phyloP scores from a whole-genome alignment of 495 filamentous ascomycete genomes.

The Tirmania nivea region DNA sequence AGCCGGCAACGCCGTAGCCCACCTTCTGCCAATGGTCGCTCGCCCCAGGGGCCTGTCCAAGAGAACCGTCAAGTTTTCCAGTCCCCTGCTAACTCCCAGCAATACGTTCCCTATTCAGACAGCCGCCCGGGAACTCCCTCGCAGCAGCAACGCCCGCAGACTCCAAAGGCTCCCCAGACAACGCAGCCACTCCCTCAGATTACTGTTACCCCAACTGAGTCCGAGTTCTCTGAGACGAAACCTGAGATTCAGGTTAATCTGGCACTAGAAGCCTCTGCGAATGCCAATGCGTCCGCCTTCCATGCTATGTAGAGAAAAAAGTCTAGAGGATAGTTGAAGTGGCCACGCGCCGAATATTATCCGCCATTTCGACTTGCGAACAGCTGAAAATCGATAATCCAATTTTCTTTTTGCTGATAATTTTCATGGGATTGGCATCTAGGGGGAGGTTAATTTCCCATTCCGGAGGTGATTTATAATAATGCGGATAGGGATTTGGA shows the following conservation, averaged over 20 bases:
- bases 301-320: not conserved
- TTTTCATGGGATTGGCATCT: not conserved
- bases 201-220: not conserved
- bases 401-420: not conserved
- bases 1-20: constrained; percentile 24
- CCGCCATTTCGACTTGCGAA: not conserved
- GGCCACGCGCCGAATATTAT: not conserved
- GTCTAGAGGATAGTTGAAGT: not conserved
- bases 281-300: not conserved
- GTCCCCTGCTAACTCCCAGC: not conserved
- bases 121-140: not conserved
- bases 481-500: too few species aligned
- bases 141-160: not conserved
- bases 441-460: not conserved
- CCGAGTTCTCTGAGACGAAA: not conserved
- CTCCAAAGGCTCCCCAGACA: not conserved
- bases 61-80: not conserved
- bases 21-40: constrained; percentile 9
- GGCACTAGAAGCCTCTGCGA: too few species aligned
- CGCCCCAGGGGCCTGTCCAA: not conserved
- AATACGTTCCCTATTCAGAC: not conserved
- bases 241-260: not conserved
- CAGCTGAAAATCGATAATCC: not conserved
- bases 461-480: not conserved
- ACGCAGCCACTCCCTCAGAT: not conserved